Conservation (phyloP, 2,329 filamentous ascomycete species). For the Cladophialophora exuberans region DNA sequence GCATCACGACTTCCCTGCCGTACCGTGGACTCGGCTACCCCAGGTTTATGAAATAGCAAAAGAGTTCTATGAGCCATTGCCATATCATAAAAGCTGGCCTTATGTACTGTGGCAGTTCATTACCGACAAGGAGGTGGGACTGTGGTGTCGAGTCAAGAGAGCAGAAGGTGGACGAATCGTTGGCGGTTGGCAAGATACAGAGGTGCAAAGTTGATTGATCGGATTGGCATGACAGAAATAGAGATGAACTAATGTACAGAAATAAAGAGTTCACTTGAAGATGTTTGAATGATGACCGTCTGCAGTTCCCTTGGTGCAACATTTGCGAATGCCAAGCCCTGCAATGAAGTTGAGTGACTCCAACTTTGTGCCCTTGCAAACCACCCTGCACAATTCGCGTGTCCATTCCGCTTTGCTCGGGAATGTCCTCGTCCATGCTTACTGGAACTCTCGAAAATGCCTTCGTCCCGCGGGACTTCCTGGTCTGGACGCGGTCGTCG, state of each 20-base stretch:
- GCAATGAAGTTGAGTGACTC: too few species aligned
- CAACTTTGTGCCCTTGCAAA: too few species aligned
- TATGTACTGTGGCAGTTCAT: constrained; percentile 97
- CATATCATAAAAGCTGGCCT: constrained; percentile 85
- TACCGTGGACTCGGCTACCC: constrained; percentile 89
- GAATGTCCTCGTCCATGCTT: too few species aligned
- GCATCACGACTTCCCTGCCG: constrained; percentile 96
- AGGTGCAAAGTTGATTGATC: constrained; percentile 64
- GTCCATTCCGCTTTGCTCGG: background rate
- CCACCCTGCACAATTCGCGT: too few species aligned
- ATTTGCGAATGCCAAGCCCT: constrained; percentile 12
- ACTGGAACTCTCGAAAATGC: too few species aligned
- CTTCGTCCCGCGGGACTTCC: background rate
- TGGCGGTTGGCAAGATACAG: constrained; percentile 67
- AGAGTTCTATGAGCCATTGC: constrained; percentile 90
- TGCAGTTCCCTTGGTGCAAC: too few species aligned
- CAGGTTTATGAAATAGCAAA: constrained; percentile 76
- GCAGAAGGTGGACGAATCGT: constrained; percentile 72
- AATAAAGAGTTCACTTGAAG: background rate
- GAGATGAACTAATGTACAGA: constrained; percentile 11
- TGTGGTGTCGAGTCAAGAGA: constrained; percentile 92
- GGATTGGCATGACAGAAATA: constrained; percentile 17
- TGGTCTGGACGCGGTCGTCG: background rate
- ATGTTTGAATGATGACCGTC: background rate
- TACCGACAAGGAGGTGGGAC: constrained; percentile 82